A percentile compares a stretch with the other conserved stretches of the same genome.
Conservation (phyloP, 2,329 filamentous ascomycete genomes). For the Dothideomycetes sp. region DNA sequence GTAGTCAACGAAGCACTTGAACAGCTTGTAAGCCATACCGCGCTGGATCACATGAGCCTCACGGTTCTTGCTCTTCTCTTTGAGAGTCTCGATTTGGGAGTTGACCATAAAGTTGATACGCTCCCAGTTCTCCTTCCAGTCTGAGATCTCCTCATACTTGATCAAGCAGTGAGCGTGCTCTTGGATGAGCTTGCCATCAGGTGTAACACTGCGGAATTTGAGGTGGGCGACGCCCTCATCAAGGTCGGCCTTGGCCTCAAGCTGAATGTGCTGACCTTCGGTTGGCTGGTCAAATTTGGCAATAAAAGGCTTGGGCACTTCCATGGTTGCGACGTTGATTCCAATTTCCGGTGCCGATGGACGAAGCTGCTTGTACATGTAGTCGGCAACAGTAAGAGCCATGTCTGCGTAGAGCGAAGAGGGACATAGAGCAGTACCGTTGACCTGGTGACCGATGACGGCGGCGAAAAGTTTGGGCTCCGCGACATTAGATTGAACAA, state of each 20-base stretch:
- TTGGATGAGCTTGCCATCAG: conserved; percentile 45
- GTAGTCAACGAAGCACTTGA: conserved; percentile 47
- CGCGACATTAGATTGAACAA: conserved; percentile 56
- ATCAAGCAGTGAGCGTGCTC: conserved; percentile 55
- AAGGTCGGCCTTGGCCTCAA: conserved; percentile 50
- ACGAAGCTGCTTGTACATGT: conserved; percentile 53
- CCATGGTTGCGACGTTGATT: conserved; percentile 55
- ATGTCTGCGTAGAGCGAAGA: conserved; percentile 55
- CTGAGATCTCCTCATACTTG: conserved; percentile 47
- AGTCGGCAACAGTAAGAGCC: conserved; percentile 54
- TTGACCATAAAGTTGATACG: conserved; percentile 51
- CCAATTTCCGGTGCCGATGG: conserved; percentile 46
- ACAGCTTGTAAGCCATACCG: conserved; percentile 68
- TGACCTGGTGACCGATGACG: conserved; percentile 56
- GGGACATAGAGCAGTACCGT: conserved; percentile 54
- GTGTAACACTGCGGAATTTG: conserved; percentile 45
- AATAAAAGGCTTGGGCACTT: conserved; percentile 61
- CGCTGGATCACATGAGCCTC: conserved; percentile 62
- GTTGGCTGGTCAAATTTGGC: conserved; percentile 37
- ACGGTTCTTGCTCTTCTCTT: conserved; percentile 52
- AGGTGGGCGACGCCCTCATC: conserved; percentile 44
- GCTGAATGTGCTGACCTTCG: conserved; percentile 48
- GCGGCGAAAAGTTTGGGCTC: conserved; percentile 52
- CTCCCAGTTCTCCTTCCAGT: conserved; percentile 55
- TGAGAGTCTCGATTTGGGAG: conserved; percentile 51